Conservation (phyloP, 495 filamentous ascomycete species). For the Parathielavia hyrcaniae region DNA sequence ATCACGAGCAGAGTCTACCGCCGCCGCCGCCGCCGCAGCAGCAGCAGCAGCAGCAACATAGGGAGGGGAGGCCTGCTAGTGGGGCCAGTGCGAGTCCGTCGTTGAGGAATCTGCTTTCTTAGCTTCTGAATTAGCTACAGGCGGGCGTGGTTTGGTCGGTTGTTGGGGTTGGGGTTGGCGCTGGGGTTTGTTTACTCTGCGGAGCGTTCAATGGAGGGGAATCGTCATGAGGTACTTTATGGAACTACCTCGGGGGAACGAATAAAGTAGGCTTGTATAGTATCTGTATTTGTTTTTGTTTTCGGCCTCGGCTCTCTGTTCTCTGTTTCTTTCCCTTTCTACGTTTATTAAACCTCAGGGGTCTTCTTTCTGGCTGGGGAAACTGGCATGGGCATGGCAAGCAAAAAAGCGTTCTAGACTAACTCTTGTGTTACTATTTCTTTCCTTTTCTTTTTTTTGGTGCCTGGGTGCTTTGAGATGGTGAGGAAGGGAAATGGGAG, state of each 20-base stretch:
- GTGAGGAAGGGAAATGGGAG: not conserved
- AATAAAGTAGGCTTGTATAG: too few species aligned
- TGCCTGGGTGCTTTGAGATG: not conserved
- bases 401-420: not conserved
- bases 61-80: conserved; percentile 39
- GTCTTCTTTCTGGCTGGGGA: not conserved
- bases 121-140: not conserved
- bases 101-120: conserved; percentile 67
- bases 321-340: too few species aligned
- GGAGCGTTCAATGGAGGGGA: too few species aligned
- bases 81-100: conserved; percentile 73
- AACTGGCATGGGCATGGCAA: not conserved
- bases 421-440: not conserved
- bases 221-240: too few species aligned
- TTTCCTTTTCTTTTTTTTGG: not conserved
- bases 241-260: too few species aligned
- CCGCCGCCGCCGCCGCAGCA: conserved; percentile 17
- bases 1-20: conserved; percentile 28
- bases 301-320: too few species aligned
- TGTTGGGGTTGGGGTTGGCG: not conserved
- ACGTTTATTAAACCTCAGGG: too few species aligned
- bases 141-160: not conserved
- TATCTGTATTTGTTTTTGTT: too few species aligned
- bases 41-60: not conserved
- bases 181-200: too few species aligned